Percentiles rank a stretch among this genome's conserved stretches.
These are phyloP conservation scores for Cystoderma amianthinum DNA, from an alignment of 768 basidiomycete species.

Conservation along the genomic window DNA sequence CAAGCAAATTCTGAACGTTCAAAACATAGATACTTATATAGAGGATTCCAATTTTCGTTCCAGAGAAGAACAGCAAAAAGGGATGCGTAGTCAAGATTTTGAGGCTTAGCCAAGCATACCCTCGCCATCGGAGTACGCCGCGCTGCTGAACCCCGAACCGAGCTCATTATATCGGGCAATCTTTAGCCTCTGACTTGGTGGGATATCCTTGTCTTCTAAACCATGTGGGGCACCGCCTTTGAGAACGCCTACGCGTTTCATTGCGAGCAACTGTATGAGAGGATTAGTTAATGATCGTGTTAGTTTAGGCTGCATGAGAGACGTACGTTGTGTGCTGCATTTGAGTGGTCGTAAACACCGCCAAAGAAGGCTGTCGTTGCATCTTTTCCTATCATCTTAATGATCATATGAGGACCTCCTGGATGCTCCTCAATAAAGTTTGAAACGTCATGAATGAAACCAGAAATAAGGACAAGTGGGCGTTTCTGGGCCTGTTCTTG, in stretches of 20 bases:
- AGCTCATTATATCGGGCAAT: constrained; percentile 63
- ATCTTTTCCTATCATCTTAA: constrained; percentile 84
- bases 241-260: constrained; percentile 63
- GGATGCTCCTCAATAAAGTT: constrained; percentile 88
- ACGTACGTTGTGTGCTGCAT: constrained; percentile 79
- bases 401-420: constrained; percentile 79
- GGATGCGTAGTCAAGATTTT: neutral
- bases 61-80: too few species aligned
- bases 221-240: constrained; percentile 54
- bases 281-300: constrained; percentile 1
- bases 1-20: too few species aligned
- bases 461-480: constrained; percentile 80
- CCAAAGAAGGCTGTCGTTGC: constrained; percentile 94
- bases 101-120: constrained; percentile 38
- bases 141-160: constrained; percentile 46
- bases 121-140: constrained; percentile 53
- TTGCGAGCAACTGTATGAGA: constrained; percentile 41
- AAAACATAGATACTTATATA: too few species aligned
- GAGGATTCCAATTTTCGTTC: too few species aligned
- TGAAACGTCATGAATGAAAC: constrained; percentile 89
- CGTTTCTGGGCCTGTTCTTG: constrained; percentile 74
- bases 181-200: constrained; percentile 66
- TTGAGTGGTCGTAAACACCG: constrained; percentile 84
- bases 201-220: constrained; percentile 55
- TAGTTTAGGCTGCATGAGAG: neutral